phyloP scores from a whole-genome alignment of 2,329 filamentous ascomycete genomes.

The Iodosphaeria phyllophila region DNA sequence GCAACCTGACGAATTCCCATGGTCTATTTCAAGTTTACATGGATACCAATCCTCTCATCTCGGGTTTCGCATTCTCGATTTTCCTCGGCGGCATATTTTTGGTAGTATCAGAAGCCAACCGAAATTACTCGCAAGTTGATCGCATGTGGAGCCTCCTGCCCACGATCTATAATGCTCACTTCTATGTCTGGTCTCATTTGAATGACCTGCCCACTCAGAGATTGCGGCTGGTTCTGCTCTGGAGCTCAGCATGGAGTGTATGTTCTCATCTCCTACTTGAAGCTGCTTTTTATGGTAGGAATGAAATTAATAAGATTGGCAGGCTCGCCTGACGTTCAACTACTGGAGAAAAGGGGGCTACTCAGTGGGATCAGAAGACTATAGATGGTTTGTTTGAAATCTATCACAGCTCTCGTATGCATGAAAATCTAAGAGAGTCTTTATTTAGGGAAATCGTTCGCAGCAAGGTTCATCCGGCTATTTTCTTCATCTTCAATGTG shows the following conservation, averaged over 20 bases:
- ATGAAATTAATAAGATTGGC: conserved; percentile 7
- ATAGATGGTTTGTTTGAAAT: conserved; percentile 47
- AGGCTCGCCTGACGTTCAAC: conserved; percentile 79
- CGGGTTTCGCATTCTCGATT: conserved; percentile 52
- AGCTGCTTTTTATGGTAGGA: not conserved
- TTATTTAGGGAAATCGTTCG: conserved; percentile 49
- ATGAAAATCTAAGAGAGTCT: not conserved
- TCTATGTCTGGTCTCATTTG: conserved; percentile 63
- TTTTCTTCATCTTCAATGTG: conserved; percentile 75
- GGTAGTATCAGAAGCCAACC: conserved; percentile 64
- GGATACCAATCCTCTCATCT: conserved; percentile 71
- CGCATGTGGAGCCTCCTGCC: conserved; percentile 82
- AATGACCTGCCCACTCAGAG: conserved; percentile 50
- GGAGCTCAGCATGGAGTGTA: conserved; percentile 66
- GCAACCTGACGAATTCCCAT: conserved; percentile 38
- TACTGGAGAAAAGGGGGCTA: conserved; percentile 96
- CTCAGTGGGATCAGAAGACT: conserved; percentile 75
- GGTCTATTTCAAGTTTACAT: conserved; percentile 56
- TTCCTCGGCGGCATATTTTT: conserved; percentile 55
- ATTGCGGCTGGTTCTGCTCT: conserved; percentile 52
- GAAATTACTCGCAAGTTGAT: conserved; percentile 95
- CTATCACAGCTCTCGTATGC: not conserved
- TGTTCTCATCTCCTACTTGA: conserved; percentile 12
- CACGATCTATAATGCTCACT: conserved; percentile 72
- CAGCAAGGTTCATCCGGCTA: conserved; percentile 36